A percentile compares a stretch with the other conserved stretches of the same genome.
Evolutionary conservation across 1,284 basidiomycete genomes (phyloP).

Genomic region (Flammula alnicola): DNA sequence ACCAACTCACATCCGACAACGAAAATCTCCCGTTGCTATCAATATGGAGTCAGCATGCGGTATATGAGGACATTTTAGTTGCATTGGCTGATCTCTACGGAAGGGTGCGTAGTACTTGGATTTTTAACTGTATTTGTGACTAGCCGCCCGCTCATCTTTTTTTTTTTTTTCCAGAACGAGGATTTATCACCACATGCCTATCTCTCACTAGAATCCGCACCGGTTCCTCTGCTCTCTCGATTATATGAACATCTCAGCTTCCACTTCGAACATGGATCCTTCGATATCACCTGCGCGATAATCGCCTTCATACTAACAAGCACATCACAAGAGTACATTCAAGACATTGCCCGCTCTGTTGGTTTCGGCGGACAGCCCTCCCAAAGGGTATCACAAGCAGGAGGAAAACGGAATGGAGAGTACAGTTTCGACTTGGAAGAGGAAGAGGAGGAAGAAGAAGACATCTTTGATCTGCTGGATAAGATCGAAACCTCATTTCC

Average conservation of each 20-base stretch:
- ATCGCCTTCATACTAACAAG: conserved; percentile 67
- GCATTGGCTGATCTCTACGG: conserved; percentile 58
- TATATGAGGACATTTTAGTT: conserved; percentile 52
- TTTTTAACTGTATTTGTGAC: too few species aligned
- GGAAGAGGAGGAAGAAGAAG: conserved; percentile 42
- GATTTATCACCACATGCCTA: conserved; percentile 46
- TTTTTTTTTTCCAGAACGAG: conserved; percentile 40
- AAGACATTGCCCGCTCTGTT: conserved; percentile 56
- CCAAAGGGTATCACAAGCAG: conserved; percentile 25
- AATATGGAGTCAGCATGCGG: conserved; percentile 57
- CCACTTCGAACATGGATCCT: conserved; percentile 57
- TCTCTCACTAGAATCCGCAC: conserved; percentile 41
- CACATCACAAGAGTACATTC: conserved; percentile 64
- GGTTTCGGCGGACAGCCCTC: conserved; percentile 50
- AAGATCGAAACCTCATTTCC: conserved; percentile 50
- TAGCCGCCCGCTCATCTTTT: too few species aligned
- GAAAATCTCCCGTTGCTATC: conserved; percentile 40
- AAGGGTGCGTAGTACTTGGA: conserved; percentile 64
- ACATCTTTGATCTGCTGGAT: conserved; percentile 36
- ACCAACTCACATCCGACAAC: conserved; percentile 20
- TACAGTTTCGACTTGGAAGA: conserved; percentile 43
- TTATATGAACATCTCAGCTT: conserved; percentile 55
- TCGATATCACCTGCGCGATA: conserved; percentile 48
- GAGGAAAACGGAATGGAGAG: conserved; percentile 32
- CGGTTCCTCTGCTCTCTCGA: conserved; percentile 56